Evolutionary conservation across 2,329 filamentous ascomycete genomes (phyloP).

Genomic region (Neospermospora avenae): DNA sequence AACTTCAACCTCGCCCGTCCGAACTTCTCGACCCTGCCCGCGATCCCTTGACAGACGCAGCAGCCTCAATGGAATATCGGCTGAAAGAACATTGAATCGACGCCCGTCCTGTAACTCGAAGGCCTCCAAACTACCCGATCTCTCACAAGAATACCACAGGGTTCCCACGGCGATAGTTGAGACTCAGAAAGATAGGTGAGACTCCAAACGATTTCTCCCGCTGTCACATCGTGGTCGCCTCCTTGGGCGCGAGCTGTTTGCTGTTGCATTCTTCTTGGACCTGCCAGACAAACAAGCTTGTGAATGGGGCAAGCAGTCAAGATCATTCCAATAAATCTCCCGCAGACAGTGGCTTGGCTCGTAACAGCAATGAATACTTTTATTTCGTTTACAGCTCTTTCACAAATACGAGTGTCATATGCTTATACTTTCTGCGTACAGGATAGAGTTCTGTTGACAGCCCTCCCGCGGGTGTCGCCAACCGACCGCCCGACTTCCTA

Average conservation of each 20-base stretch:
- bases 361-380: neutral
- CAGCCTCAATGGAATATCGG: conserved; percentile 3
- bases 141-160: conserved; percentile 6
- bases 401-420: conserved; percentile 12
- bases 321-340: neutral
- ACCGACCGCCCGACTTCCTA: conserved; percentile 14
- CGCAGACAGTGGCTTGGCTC: conserved; percentile 6
- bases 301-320: conserved; percentile 7
- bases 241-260: neutral
- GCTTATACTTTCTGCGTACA: conserved; percentile 13
- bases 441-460: conserved; percentile 15
- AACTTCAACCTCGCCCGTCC: neutral
- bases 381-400: neutral
- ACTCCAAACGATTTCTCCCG: neutral
- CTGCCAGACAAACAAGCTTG: neutral
- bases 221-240: neutral
- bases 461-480: conserved; percentile 29
- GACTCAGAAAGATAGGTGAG: conserved; percentile 14
- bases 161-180: conserved; percentile 13
- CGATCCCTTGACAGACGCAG: neutral
- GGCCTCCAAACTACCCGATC: neutral
- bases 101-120: conserved; percentile 7
- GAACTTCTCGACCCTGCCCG: neutral
- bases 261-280: neutral
- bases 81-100: conserved; percentile 1